Percentiles rank a stretch among this genome's conserved stretches.
These are phyloP conservation scores for Inonotus hispidus DNA, from an alignment of 1,284 basidiomycete genomes.

Conservation along the genomic window DNA sequence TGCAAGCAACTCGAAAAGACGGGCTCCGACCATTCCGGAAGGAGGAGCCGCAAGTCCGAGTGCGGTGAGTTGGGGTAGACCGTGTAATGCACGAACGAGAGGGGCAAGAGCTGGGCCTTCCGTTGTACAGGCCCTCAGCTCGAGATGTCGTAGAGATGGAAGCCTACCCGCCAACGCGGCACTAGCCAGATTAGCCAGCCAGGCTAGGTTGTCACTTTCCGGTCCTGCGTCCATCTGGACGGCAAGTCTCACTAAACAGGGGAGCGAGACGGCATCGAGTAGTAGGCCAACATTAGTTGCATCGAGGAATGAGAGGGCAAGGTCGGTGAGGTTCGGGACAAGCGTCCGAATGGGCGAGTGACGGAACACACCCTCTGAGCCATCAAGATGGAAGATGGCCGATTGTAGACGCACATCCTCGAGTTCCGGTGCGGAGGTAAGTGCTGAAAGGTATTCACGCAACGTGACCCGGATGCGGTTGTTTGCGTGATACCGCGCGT, in stretches of 20 bases:
- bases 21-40: slow-evolving; percentile 25
- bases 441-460: slow-evolving; percentile 25
- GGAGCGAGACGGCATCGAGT: slow-evolving; percentile 28
- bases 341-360: slow-evolving; percentile 20
- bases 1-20: slow-evolving; percentile 30
- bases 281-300: slow-evolving; percentile 28
- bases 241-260: slow-evolving; percentile 25
- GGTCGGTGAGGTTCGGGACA: slow-evolving; percentile 23
- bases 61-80: slow-evolving; percentile 29
- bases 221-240: slow-evolving; percentile 28
- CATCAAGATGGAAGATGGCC: slow-evolving; percentile 27
- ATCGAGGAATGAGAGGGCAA: slow-evolving; percentile 28
- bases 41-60: slow-evolving; percentile 29
- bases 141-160: slow-evolving; percentile 27
- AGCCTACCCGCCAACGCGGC: slow-evolving; percentile 22
- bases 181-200: slow-evolving; percentile 29
- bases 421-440: slow-evolving; percentile 25
- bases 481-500: slow-evolving; percentile 26
- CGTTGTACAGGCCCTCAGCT: slow-evolving; percentile 29
- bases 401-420: slow-evolving; percentile 28
- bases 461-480: slow-evolving; percentile 27
- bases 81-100: slow-evolving; percentile 29
- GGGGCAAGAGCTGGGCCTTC: slow-evolving; percentile 29
- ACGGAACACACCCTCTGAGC: slow-evolving; percentile 26
- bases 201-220: slow-evolving; percentile 28